These are phyloP conservation scores for Fusarium sp. DNA, from an alignment of 2,329 filamentous ascomycete species.

Conservation along the genomic window DNA sequence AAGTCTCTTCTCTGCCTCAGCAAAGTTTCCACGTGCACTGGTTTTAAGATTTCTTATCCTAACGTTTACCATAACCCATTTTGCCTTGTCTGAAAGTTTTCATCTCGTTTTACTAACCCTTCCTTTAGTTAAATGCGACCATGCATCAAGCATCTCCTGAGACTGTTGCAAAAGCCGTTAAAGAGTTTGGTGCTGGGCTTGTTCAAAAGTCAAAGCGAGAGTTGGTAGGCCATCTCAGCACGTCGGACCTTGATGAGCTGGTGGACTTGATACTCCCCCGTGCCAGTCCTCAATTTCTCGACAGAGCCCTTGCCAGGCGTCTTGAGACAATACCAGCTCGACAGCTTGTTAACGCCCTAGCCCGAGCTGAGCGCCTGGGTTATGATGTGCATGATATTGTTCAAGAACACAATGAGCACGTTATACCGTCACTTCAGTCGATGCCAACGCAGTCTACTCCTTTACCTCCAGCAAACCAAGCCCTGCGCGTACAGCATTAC, in stretches of 20 bases:
- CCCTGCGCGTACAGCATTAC: constrained; percentile 1
- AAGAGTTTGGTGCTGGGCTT: constrained; percentile 61
- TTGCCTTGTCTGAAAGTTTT: not conserved
- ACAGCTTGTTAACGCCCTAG: constrained; percentile 68
- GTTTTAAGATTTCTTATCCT: not conserved
- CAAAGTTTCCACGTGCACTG: not conserved
- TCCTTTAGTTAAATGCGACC: constrained; percentile 61
- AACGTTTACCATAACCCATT: not conserved
- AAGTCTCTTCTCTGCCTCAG: constrained; percentile 46
- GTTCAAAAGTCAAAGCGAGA: constrained; percentile 57
- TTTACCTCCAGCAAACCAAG: constrained; percentile 7
- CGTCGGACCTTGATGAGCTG: constrained; percentile 60
- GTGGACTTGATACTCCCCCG: constrained; percentile 59
- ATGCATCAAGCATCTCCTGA: constrained; percentile 59
- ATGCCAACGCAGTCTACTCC: constrained; percentile 21
- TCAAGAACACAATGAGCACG: constrained; percentile 55
- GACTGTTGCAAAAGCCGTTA: constrained; percentile 56
- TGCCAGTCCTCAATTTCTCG: constrained; percentile 64
- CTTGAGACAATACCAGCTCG: constrained; percentile 67
- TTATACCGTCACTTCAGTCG: constrained; percentile 52
- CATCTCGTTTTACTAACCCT: constrained; percentile 43
- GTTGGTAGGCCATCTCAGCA: constrained; percentile 57
- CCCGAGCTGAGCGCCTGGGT: constrained; percentile 68
- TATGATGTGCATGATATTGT: constrained; percentile 66
- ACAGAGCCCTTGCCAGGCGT: constrained; percentile 64